Evolutionary conservation across 2,329 filamentous ascomycete species (phyloP).

Genomic region (Chrysoporthe puriensis): DNA sequence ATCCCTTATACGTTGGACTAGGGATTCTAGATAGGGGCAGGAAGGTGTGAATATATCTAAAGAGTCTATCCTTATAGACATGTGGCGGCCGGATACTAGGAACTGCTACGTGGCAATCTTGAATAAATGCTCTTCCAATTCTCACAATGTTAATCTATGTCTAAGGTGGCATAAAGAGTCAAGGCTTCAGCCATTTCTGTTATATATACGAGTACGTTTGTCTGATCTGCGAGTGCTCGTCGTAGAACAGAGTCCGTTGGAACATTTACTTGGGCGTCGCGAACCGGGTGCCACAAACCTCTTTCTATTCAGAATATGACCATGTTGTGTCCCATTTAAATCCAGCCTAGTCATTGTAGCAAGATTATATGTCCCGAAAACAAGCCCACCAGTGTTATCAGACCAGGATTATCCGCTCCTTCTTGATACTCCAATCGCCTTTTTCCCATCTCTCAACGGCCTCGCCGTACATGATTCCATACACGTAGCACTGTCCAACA

Average conservation of each 20-base stretch:
- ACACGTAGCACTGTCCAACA: neutral
- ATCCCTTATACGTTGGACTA: constrained; percentile 2
- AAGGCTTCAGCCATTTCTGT: neutral
- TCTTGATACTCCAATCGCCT: neutral
- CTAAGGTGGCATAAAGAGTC: neutral
- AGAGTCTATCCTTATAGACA: neutral
- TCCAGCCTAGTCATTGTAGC: neutral
- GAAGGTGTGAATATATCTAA: neutral
- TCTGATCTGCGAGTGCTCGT: no score
- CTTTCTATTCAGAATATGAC: neutral
- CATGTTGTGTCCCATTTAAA: neutral
- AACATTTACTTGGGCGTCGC: no score
- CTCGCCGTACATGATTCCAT: neutral
- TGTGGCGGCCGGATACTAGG: neutral
- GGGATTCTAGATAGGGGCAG: neutral
- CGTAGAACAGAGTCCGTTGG: no score
- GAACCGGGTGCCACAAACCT: neutral
- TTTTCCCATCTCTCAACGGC: neutral
- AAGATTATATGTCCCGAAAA: no score
- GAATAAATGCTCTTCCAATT: neutral
- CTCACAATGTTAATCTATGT: neutral
- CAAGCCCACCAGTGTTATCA: neutral
- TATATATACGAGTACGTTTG: neutral
- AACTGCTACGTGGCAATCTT: neutral
- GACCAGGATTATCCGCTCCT: neutral